Base-by-base conservation (phyloP, 306 rosid genomes). In the Alnus rubra region DNA sequence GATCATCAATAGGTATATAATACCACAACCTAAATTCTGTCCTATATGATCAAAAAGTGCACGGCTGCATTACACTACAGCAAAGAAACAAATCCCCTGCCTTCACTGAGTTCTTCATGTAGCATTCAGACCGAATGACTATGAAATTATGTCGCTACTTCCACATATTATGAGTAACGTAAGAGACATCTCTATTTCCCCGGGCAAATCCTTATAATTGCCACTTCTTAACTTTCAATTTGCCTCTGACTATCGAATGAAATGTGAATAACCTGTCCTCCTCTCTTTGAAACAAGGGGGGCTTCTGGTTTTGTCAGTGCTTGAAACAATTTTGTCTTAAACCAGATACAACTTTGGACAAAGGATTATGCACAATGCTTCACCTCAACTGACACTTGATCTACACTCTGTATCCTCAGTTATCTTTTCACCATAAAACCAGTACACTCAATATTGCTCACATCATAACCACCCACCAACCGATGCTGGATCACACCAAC, bases 401-500 rank as follows among this genome's bases (percentile, higher is more conserved):
- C 75, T 31, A 58, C 53, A 23, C 33, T 12, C 33, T 58, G 14
- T 42, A 62, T 15, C 0, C 69, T 14, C 44, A 33, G 5, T 63
- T 12, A 63, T 63, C 45, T 63, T 63, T 42, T 33, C 23, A 10
- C 16, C 65, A 28, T 5, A 28, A 28, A 59, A 59, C 13, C 65
- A 23, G 16, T 31, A 60, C 13, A 31, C 69, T 31, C 39, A 33
- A 33, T 62, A 12, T 30, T 14, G 39, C 58, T 53, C 48, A 16
- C 62, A 53, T n/a, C 15, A 19, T 42, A 54, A 15, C 56, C 3
- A 50, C 82, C 75, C 63, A 44, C 60, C 64, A 63, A 64, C 72
- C 28, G 77, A 58, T 42, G 35, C 48, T 37, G 48, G 23, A 15
- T 63, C 19, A 2, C n/a, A 58, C 33, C 15, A 58, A 58, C 64